Percentiles rank a stretch among this genome's conserved stretches.
phyloP scores from a whole-genome alignment of 2,329 filamentous ascomycete species.

The Tolypocladium sp. region DNA sequence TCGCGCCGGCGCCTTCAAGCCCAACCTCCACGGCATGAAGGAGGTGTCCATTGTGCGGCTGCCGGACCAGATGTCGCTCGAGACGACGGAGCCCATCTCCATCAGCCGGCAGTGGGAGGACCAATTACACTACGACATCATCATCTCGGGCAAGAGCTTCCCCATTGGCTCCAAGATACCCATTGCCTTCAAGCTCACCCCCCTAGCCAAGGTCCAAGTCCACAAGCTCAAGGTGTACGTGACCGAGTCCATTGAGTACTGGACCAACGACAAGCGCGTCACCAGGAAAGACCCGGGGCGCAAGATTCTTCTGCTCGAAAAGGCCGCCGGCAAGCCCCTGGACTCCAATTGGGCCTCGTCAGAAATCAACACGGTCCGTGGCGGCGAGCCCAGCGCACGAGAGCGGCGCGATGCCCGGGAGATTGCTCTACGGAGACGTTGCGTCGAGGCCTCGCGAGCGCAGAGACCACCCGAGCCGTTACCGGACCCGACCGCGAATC shows the following conservation, averaged over 20 bases:
- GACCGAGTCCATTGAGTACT: constrained; percentile 86
- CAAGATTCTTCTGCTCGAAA: constrained; percentile 83
- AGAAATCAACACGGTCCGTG: constrained; percentile 66
- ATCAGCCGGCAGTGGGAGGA: constrained; percentile 94
- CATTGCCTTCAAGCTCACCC: constrained; percentile 89
- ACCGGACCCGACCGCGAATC: constrained; percentile 52
- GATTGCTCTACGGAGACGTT: constrained; percentile 39
- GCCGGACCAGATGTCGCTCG: constrained; percentile 77
- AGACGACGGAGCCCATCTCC: constrained; percentile 87
- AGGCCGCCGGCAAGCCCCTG: constrained; percentile 69
- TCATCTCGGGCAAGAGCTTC: constrained; percentile 93
- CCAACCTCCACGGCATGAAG: constrained; percentile 73
- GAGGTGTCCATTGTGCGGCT: constrained; percentile 79
- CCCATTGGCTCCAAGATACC: constrained; percentile 81
- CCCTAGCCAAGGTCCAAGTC: constrained; percentile 84
- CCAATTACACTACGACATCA: constrained; percentile 89
- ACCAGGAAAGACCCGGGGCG: constrained; percentile 76
- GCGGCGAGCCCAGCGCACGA: constrained; percentile 60
- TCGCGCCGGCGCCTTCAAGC: constrained; percentile 80
- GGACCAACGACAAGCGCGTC: constrained; percentile 75
- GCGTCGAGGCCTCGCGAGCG: constrained; percentile 39
- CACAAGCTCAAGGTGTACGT: constrained; percentile 88
- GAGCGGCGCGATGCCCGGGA: constrained; percentile 39
- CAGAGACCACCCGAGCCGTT: constrained; percentile 29
- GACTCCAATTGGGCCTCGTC: constrained; percentile 66